These are phyloP conservation scores for Saccharomyces eubayanus DNA, from an alignment of 805 yeast genomes.

Conservation along the genomic window DNA sequence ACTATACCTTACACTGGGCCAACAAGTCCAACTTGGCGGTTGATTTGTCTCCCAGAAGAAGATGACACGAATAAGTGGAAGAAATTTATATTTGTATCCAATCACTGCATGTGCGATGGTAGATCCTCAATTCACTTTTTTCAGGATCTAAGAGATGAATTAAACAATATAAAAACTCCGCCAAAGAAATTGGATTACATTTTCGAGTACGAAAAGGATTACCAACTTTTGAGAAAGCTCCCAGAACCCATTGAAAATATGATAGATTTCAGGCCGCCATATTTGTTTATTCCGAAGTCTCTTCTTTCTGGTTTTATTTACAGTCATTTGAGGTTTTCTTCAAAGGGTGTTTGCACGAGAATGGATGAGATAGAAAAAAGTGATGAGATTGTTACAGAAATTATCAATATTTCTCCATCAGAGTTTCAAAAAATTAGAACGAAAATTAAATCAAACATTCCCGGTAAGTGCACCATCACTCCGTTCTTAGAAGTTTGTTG, in stretches of 20 bases:
- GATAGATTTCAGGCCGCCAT: background rate
- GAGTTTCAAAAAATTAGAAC: background rate
- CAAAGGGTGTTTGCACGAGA: background rate
- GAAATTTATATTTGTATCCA: background rate
- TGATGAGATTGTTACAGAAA: background rate
- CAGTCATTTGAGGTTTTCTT: background rate
- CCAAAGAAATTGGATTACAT: background rate
- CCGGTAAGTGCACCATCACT: background rate
- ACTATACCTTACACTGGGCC: background rate
- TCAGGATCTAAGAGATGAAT: background rate
- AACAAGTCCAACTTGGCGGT: background rate
- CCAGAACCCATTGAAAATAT: background rate
- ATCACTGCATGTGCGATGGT: background rate
- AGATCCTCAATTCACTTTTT: background rate
- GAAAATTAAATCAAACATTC: background rate
- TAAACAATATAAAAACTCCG: background rate
- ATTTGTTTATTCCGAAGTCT: background rate
- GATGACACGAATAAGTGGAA: background rate
- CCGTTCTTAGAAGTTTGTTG: background rate
- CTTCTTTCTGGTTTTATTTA: background rate
- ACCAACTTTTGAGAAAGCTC: background rate
- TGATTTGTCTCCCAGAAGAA: background rate
- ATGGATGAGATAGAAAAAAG: background rate
- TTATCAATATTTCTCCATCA: background rate
- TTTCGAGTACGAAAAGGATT: background rate